Percentiles rank a stretch among this genome's conserved stretches.
Conservation (phyloP, 345 rosid species). For the Abelmoschus esculentus region DNA sequence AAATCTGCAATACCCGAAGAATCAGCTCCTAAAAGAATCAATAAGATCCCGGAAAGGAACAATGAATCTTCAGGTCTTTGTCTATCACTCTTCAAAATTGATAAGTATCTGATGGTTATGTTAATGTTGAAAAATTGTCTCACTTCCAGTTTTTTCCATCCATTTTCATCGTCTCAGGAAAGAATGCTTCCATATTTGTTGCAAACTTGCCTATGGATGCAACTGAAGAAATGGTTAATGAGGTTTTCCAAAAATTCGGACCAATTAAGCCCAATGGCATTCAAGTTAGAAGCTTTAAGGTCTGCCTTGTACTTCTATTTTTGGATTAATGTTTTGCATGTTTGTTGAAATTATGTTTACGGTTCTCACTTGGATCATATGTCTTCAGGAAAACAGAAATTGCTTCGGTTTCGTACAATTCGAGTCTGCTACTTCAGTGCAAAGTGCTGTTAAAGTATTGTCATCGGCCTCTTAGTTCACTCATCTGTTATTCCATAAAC, state of each 20-base stretch:
- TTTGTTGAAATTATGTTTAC: neutral
- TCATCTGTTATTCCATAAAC: too few relatives aligned
- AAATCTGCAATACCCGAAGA: slow-evolving; percentile 16
- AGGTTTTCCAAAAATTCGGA: slow-evolving; percentile 40
- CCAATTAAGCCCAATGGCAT: slow-evolving; percentile 45
- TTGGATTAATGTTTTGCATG: neutral
- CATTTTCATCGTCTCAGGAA: slow-evolving; percentile 29
- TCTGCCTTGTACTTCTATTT: slow-evolving; percentile 8
- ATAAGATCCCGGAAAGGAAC: slow-evolving; percentile 24
- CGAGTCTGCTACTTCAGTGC: slow-evolving; percentile 55
- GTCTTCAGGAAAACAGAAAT: slow-evolving; percentile 31
- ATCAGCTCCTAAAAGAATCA: slow-evolving; percentile 16
- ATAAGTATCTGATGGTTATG: neutral
- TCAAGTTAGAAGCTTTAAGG: slow-evolving; percentile 66
- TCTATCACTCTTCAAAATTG: neutral
- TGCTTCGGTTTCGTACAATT: slow-evolving; percentile 84
- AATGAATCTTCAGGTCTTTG: slow-evolving; percentile 29
- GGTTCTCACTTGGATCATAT: neutral
- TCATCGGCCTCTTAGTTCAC: too few relatives aligned
- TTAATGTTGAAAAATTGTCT: neutral
- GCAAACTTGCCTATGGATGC: slow-evolving; percentile 58
- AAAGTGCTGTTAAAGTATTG: slow-evolving; percentile 51
- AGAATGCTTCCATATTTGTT: slow-evolving; percentile 49
- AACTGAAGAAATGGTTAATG: slow-evolving; percentile 33
- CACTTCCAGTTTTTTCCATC: neutral